Evolutionary conservation across 441 rosid species (phyloP).

Genomic region (Adansonia grandidieri): DNA sequence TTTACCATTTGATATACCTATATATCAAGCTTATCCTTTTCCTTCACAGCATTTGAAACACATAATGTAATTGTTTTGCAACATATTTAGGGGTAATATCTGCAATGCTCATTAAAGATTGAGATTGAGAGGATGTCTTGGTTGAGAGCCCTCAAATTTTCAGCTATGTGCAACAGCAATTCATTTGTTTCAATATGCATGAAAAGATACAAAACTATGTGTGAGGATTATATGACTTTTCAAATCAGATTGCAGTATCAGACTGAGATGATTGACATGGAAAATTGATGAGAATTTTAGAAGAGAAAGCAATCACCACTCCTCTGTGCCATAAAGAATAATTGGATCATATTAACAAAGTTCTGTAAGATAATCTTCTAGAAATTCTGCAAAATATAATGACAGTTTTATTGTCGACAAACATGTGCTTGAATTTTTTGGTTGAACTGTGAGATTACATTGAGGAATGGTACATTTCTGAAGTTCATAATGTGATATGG

Average conservation of each 20-base stretch:
- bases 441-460: no score
- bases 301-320: background rate
- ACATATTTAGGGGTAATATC: background rate
- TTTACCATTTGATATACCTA: background rate
- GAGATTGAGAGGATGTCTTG: background rate
- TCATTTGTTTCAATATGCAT: background rate
- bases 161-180: background rate
- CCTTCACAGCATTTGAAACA: background rate
- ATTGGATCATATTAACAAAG: background rate
- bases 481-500: no score
- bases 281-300: conserved; percentile 1
- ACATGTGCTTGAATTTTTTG: background rate
- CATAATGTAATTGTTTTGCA: background rate
- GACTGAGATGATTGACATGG: background rate
- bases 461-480: no score
- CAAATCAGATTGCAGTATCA: background rate
- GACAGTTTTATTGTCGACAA: background rate
- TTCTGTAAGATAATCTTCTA: background rate
- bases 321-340: background rate
- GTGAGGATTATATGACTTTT: background rate
- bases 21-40: background rate
- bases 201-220: background rate
- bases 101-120: background rate
- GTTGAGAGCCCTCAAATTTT: background rate
- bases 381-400: background rate